Base-by-base conservation (phyloP, 306 rosid genomes). In the Castanea sativa region DNA sequence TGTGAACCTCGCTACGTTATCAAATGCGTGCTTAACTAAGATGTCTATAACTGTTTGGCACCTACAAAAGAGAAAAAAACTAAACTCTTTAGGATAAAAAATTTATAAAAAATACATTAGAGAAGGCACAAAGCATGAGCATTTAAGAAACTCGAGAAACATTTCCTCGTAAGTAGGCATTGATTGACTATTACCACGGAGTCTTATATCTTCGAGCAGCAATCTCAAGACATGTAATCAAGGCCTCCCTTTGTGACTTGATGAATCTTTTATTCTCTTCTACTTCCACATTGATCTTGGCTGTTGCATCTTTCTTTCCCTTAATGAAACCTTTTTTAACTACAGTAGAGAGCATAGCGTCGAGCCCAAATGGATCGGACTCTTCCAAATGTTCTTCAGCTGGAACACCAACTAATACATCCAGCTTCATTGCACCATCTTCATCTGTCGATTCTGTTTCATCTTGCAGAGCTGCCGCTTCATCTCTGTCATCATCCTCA, bases 31-130 rank as follows among this genome's bases (percentile, higher is more conserved):
- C 82, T 90, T 95, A 68, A 92, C 98, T 75, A 91, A 83, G 89
- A 95, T 95, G 86, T 95, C 99, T 80, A 95, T 91, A 8, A 90
- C 97, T 1, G 99, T 93, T 82, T 95, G 99, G 79, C 99, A 95
- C 99, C 98, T 95, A 81, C 53, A 21, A n/a, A 25, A 86, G 69
- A 75, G 23, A 23, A 83, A 68, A 74, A 33, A 27, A 68, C 63
- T 60, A 55, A 21, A 41, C n/a, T 23, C 16, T 49, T 49, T 8
- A 52, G 23, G 12, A 25, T 73, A n/a, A 59, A 38, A 45, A 19
- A 15, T 60, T 76, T 73, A 69, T 52, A 23, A 78, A 15, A 80
- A 38, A 12, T 6, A 49, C 16, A 49, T 12, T 49, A 16, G 63
- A 3, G 51, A 2, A 68, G 41, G 16, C 25, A 76, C 18, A 27